Base-by-base conservation (phyloP, 352 stramenopile species). In the Phytophthora europaea region DNA sequence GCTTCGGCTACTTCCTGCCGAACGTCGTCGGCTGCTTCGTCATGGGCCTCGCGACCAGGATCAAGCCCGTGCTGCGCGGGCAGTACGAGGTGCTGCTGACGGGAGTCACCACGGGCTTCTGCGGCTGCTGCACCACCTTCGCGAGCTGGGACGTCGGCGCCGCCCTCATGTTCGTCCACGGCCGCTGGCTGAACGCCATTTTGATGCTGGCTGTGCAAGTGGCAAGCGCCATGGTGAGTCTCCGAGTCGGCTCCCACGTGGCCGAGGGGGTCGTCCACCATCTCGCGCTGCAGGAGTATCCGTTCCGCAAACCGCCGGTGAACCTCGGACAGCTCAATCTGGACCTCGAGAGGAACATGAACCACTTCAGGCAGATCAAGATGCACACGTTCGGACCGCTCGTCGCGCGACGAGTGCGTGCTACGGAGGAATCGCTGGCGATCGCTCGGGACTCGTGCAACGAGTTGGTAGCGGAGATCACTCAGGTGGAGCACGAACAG, bases 51-150 rank as follows among this genome's bases (percentile, higher is more conserved):
- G 75, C 78, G 0, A 81, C 69, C 13, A 63, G 83, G 10, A 75
- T 77, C 40, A 87, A 82, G 64, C 73, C 78, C n/a, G 73, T 89
- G 18, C 58, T 90, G 22, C 75, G 73, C 4, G 74, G 78, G 2
- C 76, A 88, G 53, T 88, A 87, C 33, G 74, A 82, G 4, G 76
- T 82, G 58, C 72, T 88, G 36, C 70, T 89, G 20, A 85, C 78
- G 10, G 83, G 82, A 22, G 45, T 92, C 52, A 91, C 81, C 13
- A 91, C 85, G n/a, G 85, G 85, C 12, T 92, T 92, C 36, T 92
- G 85, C 65, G 85, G 85, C 57, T 87, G 73, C 67, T 91, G 83
- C 65, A 92, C 85, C 31, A 91, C 85, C 4, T 92, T 92, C 47
- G 78, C 85, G 33, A 87, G 78, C 28, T 92, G 85, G 85, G 81